Conservation (phyloP, 1,139 yeast genomes). For the Meyerozyma sp. region DNA sequence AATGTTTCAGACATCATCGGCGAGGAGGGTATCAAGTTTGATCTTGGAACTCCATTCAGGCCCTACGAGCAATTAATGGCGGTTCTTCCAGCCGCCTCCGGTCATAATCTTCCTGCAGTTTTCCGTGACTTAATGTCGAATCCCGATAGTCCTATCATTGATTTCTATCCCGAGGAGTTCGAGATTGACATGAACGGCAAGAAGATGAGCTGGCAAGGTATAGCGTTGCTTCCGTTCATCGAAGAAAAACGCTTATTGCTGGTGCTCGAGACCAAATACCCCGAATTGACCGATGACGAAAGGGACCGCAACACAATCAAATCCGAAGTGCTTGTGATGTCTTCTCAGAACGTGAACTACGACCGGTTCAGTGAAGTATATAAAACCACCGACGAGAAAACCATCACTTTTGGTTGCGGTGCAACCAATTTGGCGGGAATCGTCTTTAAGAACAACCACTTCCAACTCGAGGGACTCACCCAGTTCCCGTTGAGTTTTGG, state of each 20-base stretch:
- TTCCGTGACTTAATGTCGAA: slow-evolving; percentile 82
- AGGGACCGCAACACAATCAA: slow-evolving; percentile 62
- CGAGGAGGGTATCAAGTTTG: slow-evolving; percentile 57
- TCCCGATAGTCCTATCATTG: slow-evolving; percentile 77
- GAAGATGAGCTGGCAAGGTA: slow-evolving; percentile 93
- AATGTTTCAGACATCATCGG: slow-evolving; percentile 43
- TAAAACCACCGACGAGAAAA: slow-evolving; percentile 13
- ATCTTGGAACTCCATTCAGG: slow-evolving; percentile 72
- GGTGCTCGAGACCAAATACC: slow-evolving; percentile 64
- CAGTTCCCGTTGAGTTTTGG: slow-evolving; percentile 60
- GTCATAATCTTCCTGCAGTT: slow-evolving; percentile 82
- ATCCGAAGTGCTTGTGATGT: slow-evolving; percentile 55
- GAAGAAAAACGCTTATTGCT: slow-evolving; percentile 70
- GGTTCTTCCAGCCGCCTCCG: slow-evolving; percentile 93
- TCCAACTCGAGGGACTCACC: slow-evolving; percentile 41
- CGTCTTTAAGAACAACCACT: slow-evolving; percentile 41
- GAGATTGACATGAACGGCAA: slow-evolving; percentile 94
- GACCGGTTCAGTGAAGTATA: slow-evolving; percentile 30
- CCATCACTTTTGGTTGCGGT: slow-evolving; percentile 40
- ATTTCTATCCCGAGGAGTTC: slow-evolving; percentile 86
- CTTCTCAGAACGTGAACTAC: slow-evolving; percentile 50
- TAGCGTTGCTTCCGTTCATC: slow-evolving; percentile 84
- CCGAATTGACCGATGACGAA: slow-evolving; percentile 63
- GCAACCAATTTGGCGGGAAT: slow-evolving; percentile 65
- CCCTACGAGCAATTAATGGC: slow-evolving; percentile 98